phyloP scores from a whole-genome alignment of 768 basidiomycete genomes.

The Amanita phalloides region DNA sequence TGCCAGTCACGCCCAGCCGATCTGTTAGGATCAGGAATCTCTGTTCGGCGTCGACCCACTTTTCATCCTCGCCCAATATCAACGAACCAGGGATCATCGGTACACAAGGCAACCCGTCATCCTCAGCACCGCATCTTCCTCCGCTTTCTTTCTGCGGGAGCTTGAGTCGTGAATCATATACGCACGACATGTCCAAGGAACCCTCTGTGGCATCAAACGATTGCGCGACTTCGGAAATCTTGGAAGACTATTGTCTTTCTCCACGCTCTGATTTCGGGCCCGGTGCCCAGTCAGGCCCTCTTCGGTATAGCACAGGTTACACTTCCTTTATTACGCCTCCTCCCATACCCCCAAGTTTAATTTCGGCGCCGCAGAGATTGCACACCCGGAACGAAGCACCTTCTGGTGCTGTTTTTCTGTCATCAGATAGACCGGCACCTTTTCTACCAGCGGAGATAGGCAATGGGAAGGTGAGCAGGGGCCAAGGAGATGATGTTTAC shows the following conservation, averaged over 20 bases:
- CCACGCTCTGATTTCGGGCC: background rate
- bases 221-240: background rate
- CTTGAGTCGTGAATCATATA: background rate
- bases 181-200: background rate
- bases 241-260: background rate
- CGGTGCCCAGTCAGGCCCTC: background rate
- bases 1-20: background rate
- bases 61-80: no score
- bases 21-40: slow-evolving; percentile 1
- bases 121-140: no score
- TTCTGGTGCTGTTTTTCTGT: background rate
- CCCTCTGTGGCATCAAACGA: background rate
- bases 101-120: no score
- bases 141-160: no score
- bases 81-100: no score
- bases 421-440: background rate
- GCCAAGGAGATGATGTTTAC: slow-evolving; percentile 3
- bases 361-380: slow-evolving; percentile 2
- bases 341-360: background rate
- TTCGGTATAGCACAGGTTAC: background rate
- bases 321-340: background rate
- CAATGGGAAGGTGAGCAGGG: background rate
- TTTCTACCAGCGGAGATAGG: background rate
- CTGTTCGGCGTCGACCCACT: background rate
- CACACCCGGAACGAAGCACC: slow-evolving; percentile 3